Base-by-base conservation (phyloP, 306 rosid species). In the Lablab purpureus region DNA sequence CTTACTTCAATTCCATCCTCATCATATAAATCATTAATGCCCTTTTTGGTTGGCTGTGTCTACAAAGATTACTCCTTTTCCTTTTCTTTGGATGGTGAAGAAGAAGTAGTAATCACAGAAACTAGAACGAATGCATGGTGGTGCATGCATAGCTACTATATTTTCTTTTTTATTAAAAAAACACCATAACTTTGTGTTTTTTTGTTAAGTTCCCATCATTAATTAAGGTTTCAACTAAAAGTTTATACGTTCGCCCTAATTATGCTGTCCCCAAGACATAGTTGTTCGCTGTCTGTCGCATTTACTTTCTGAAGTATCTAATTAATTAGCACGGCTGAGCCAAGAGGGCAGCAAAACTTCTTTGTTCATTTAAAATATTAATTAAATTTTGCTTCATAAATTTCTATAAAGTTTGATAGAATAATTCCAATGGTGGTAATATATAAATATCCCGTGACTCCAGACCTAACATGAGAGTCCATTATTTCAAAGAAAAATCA, bases 1-100 rank as follows among this genome's bases (percentile, higher is more conserved):
- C 25, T 46, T 69, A 25, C 25, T 37, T 36, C 49, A 65, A 36
- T 46, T 46, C 37, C 74, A 14, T 68, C 74, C 40, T 46, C 10
- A 47, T 15, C 40, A 2, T 36, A 10, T 36, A 10, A 65, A 36
- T 4, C 12, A 27, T 68, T 15, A 25, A 65, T 18, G 41, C 45
- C 74, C 23, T 56, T 68, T 68, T 25, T 55, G 47, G 41, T 46
- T 25, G 15, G 4, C 2, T 23, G 1, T 25, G 58, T 41, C 54
- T 19, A 21, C 56, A 43, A 12, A 41, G 18, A 23, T 43, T 67
- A 43, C 40, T 32, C 47, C 47, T 0, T 10, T 63, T 63, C 25
- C 27, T 4, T 63, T 34, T 15, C 10, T n/a, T 32, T 23, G 13
- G 14, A 62, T 17, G 15, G 22, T 62, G 22, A 62, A 7, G 22